Evolutionary conservation across 2,329 filamentous ascomycete species (phyloP).

Genomic region (Epichloe coenophiala): DNA sequence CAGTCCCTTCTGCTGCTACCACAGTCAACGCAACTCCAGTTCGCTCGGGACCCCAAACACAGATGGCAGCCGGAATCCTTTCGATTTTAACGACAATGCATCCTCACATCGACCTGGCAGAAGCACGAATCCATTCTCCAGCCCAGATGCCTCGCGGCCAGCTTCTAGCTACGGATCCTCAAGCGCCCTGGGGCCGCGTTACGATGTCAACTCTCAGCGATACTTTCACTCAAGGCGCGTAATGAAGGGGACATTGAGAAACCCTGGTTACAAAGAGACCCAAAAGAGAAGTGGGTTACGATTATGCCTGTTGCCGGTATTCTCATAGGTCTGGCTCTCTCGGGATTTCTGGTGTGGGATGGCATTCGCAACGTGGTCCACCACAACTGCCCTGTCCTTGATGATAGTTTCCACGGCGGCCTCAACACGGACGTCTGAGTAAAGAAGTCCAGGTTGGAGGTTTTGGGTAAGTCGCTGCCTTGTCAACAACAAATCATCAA

Average conservation of each 20-base stretch:
- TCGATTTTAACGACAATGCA: slow-evolving; percentile 25
- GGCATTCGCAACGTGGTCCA: slow-evolving; percentile 58
- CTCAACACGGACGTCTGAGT: slow-evolving; percentile 49
- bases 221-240: slow-evolving; percentile 67
- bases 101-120: slow-evolving; percentile 18
- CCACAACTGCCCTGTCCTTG: slow-evolving; percentile 56
- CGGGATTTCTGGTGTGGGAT: slow-evolving; percentile 62
- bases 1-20: slow-evolving; percentile 21
- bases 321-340: slow-evolving; percentile 50
- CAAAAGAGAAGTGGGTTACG: slow-evolving; percentile 75
- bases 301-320: slow-evolving; percentile 66
- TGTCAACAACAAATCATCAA: neutral
- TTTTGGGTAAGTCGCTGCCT: slow-evolving; percentile 46
- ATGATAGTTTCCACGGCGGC: slow-evolving; percentile 49
- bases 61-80: slow-evolving; percentile 25
- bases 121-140: slow-evolving; percentile 31
- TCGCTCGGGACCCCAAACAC: slow-evolving; percentile 29
- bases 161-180: slow-evolving; percentile 34
- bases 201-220: slow-evolving; percentile 28
- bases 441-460: slow-evolving; percentile 65
- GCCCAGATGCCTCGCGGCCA: slow-evolving; percentile 30
- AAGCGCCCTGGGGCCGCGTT: slow-evolving; percentile 22
- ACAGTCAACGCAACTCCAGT: slow-evolving; percentile 26
- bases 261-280: slow-evolving; percentile 62
- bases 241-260: slow-evolving; percentile 59